Percentiles rank a stretch among this genome's conserved stretches.
Evolutionary conservation across 2,329 filamentous ascomycete genomes (phyloP).

Genomic region (Penicillium sp.): DNA sequence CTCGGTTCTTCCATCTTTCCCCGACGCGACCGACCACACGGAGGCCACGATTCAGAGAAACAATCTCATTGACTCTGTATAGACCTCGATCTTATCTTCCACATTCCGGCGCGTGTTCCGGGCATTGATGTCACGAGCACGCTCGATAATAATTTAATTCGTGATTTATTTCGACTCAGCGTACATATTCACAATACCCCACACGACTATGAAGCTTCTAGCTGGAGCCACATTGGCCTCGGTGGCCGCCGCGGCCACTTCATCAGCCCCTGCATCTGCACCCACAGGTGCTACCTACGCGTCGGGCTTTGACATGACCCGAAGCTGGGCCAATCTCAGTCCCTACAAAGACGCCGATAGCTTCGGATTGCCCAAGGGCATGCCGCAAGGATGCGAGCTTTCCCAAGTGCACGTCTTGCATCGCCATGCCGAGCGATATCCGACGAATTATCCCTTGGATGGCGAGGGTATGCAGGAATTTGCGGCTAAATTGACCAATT

Average conservation of each 20-base stretch:
- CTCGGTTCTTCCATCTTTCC: not conserved
- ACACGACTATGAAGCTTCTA: conserved; percentile 21
- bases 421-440: conserved; percentile 62
- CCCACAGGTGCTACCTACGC: conserved; percentile 35
- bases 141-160: not conserved
- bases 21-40: not conserved
- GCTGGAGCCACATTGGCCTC: conserved; percentile 16
- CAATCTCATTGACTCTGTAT: not conserved
- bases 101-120: not conserved
- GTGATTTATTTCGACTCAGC: not conserved
- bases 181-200: not conserved
- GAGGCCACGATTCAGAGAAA: not conserved
- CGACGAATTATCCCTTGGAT: conserved; percentile 55
- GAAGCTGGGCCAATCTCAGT: conserved; percentile 41
- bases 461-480: conserved; percentile 58
- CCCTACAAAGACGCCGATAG: conserved; percentile 37
- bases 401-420: conserved; percentile 62
- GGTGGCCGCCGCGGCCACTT: conserved; percentile 13
- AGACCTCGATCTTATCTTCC: not conserved
- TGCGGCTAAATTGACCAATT: conserved; percentile 56
- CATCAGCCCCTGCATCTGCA: conserved; percentile 19
- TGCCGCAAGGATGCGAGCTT: conserved; percentile 63
- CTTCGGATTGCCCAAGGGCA: conserved; percentile 46
- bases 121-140: not conserved
- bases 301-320: conserved; percentile 41